These are phyloP conservation scores for Mycocentrospora acerina DNA, from an alignment of 2,329 filamentous ascomycete species.

Conservation along the genomic window DNA sequence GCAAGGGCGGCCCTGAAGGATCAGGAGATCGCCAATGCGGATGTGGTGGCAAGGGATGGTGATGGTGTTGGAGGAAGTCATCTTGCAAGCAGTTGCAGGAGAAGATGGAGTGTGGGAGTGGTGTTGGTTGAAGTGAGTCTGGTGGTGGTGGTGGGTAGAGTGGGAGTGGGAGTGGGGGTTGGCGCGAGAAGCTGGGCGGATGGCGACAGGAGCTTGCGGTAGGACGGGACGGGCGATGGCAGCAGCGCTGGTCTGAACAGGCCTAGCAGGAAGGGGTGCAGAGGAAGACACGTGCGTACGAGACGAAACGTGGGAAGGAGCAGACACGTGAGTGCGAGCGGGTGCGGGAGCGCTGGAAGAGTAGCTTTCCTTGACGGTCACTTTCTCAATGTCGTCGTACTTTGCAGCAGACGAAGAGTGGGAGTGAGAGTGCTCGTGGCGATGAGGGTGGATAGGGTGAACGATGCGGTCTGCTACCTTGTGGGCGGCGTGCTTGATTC, in stretches of 20 bases:
- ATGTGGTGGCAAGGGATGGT: constrained; percentile 99
- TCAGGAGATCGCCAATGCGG: constrained; percentile 96
- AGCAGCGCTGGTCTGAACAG: constrained; percentile 29
- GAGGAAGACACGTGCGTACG: constrained; percentile 3
- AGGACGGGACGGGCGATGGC: constrained; percentile 37
- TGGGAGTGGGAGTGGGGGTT: constrained; percentile 63
- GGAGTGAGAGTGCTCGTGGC: constrained; percentile 45
- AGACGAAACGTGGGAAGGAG: constrained; percentile 4
- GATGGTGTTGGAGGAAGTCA: constrained; percentile 77
- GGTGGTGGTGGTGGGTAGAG: constrained; percentile 64
- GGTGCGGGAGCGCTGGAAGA: constrained; percentile 32
- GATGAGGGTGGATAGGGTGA: constrained; percentile 62
- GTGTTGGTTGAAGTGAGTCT: too few species aligned
- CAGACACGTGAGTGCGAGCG: constrained; percentile 8
- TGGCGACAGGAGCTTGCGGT: constrained; percentile 40
- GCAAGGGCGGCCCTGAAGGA: constrained; percentile 98
- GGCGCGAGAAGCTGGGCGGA: constrained; percentile 45
- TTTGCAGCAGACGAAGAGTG: constrained; percentile 40
- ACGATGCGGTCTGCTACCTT: constrained; percentile 61
- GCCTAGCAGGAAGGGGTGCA: not conserved
- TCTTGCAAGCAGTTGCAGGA: constrained; percentile 35
- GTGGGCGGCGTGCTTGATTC: constrained; percentile 60
- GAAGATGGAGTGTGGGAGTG: constrained; percentile 16
- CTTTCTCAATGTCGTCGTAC: constrained; percentile 46
- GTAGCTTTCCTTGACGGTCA: constrained; percentile 52